Evolutionary conservation across 352 stramenopile genomes (phyloP).

Genomic region (Phytopythium montanum): DNA sequence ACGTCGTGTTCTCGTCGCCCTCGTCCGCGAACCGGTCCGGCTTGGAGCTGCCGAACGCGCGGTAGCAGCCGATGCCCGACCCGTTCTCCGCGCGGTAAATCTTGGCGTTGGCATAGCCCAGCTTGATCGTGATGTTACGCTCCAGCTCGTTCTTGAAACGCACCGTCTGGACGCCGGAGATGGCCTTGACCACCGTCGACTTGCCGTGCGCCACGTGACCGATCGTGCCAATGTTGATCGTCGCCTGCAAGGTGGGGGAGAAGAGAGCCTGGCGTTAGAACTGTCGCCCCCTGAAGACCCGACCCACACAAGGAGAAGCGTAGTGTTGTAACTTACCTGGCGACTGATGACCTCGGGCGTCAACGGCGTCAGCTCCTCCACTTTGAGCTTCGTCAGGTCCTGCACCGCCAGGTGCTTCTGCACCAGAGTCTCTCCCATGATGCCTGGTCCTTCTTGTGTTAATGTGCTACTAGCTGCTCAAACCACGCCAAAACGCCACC

Average conservation of each 20-base stretch:
- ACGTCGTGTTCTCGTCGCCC: constrained; percentile 86
- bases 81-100: constrained; percentile 94
- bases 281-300: too few species aligned
- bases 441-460: constrained; percentile 4
- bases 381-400: constrained; percentile 94
- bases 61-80: constrained; percentile 83
- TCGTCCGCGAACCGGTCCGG: constrained; percentile 85
- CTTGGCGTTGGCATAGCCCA: constrained; percentile 99
- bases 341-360: constrained; percentile 97
- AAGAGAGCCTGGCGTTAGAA: too few species aligned
- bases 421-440: constrained; percentile 58
- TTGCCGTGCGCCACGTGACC: constrained; percentile 99
- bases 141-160: constrained; percentile 99
- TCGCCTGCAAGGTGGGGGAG: constrained; percentile 84
- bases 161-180: constrained; percentile 98
- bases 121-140: constrained; percentile 99
- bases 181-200: constrained; percentile 99
- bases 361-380: constrained; percentile 95
- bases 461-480: not conserved
- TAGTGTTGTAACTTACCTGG: constrained; percentile 29
- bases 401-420: constrained; percentile 89
- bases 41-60: constrained; percentile 86
- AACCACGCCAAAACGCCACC: not conserved
- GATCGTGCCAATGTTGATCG: constrained; percentile 99
- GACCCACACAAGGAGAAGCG: too few species aligned